Percentiles rank a stretch among this genome's conserved stretches.
Conservation (phyloP, 2,329 filamentous ascomycete genomes). For the Alternaria sp. region DNA sequence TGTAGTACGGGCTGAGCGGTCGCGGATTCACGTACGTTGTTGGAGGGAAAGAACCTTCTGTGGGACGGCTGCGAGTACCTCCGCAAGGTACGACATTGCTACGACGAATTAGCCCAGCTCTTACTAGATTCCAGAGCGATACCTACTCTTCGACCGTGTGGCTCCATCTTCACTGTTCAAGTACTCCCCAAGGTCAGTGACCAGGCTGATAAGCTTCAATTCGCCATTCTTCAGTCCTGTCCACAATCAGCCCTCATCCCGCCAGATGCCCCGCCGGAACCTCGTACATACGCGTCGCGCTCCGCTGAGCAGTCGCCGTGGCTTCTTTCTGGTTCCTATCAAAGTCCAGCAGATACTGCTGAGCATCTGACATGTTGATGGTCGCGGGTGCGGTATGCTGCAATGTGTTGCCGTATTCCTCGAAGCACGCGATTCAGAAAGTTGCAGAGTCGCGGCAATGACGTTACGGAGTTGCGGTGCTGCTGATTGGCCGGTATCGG, state of each 20-base stretch:
- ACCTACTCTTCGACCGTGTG: slow-evolving; percentile 62
- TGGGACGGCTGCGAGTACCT: slow-evolving; percentile 58
- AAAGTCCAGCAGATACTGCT: slow-evolving; percentile 59
- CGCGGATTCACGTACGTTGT: slow-evolving; percentile 53
- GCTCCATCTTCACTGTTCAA: slow-evolving; percentile 69
- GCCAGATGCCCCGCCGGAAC: slow-evolving; percentile 12
- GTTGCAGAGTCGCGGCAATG: slow-evolving; percentile 18
- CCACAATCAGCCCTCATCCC: slow-evolving; percentile 23
- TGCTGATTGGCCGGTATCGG: slow-evolving; percentile 30
- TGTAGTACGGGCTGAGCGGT: background rate
- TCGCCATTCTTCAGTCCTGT: slow-evolving; percentile 65
- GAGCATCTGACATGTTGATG: slow-evolving; percentile 58
- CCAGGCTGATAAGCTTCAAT: slow-evolving; percentile 65
- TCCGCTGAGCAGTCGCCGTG: slow-evolving; percentile 50
- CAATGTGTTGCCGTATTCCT: background rate
- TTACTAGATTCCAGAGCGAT: slow-evolving; percentile 18
- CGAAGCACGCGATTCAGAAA: slow-evolving; percentile 15
- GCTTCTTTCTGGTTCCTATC: slow-evolving; percentile 57
- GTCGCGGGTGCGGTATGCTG: slow-evolving; percentile 5
- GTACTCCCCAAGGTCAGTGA: slow-evolving; percentile 70
- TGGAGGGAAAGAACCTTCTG: slow-evolving; percentile 64
- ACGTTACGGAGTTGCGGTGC: slow-evolving; percentile 21
- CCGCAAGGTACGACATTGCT: slow-evolving; percentile 59
- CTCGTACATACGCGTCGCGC: slow-evolving; percentile 47
- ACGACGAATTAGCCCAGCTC: slow-evolving; percentile 15